Base-by-base conservation (phyloP, 1,284 basidiomycete genomes). In the Malassezia globosa region DNA sequence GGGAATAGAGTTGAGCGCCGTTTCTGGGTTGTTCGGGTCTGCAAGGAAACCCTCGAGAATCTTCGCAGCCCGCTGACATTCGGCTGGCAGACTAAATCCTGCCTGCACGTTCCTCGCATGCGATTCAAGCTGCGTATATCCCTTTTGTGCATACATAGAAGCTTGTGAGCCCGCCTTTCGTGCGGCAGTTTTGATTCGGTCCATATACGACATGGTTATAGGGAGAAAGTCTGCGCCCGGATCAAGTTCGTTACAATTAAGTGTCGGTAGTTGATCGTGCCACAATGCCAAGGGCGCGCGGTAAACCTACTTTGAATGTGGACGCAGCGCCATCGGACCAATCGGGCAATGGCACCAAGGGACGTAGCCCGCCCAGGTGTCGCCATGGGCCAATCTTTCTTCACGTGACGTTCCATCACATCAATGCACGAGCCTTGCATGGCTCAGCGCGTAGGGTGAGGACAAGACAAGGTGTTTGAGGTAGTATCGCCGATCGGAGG, bases 1-100 rank as follows among this genome's bases (percentile, higher is more conserved):
- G 7, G 94, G 94, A 60, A 97, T 86, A 5, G 90, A 75, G 73
- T 96, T 95, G 54, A 97, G 81, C 1, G 92, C 92, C 33, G 87
- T 87, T 64, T 86, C 80, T 10, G 89, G 89, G 59, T 83, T 77
- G 26, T 80, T 78, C 11, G 92, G 90, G 73, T 95, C 84, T 54
- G 92, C 92, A 13, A 95, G 77, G 77, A 95, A 95, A 60, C 81
- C 82, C 60, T 81, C 81, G 31, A 96, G 76, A 59, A 90, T 94
- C 73, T 83, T 85, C 22, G 89, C 88, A 0, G 90, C 87, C 69
- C 87, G 90, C 63, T 88, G 60, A 54, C 68, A 71, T 54, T 71
- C 68, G 31, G 66, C 64, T 11, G 66, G 66, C 14, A 71, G 53
- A 26, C 54, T 63, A 48, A 71, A 71, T 2, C 68, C 68, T 24